A percentile compares a stretch with the other conserved stretches of the same genome.
These are phyloP conservation scores for Cyberlindnera euphorbiiphila DNA, from an alignment of 805 yeast genomes.

Conservation along the genomic window DNA sequence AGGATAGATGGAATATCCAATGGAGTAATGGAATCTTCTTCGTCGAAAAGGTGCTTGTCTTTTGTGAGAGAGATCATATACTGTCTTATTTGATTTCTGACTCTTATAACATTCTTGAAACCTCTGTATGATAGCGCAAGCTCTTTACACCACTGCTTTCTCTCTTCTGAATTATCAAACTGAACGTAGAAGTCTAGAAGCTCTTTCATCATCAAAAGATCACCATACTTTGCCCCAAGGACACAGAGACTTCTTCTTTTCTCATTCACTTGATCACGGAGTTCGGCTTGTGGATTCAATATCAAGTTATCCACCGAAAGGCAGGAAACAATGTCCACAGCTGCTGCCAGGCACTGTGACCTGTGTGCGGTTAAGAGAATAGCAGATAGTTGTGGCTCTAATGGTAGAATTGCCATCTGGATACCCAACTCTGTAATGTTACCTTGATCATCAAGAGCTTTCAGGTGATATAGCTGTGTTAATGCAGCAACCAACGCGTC, in stretches of 20 bases:
- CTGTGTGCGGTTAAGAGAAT: conserved; percentile 70
- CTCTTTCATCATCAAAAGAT: conserved; percentile 77
- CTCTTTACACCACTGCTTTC: conserved; percentile 79
- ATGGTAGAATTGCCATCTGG: conserved; percentile 83
- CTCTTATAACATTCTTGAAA: conserved; percentile 69
- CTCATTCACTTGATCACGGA: conserved; percentile 80
- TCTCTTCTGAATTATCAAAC: conserved; percentile 48
- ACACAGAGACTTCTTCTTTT: conserved; percentile 66
- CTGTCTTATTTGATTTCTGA: conserved; percentile 68
- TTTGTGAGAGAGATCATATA: conserved; percentile 55
- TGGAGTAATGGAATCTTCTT: conserved; percentile 25
- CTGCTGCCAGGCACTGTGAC: conserved; percentile 52
- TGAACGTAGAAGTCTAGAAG: conserved; percentile 53
- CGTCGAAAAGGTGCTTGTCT: conserved; percentile 30
- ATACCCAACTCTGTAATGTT: conserved; percentile 75
- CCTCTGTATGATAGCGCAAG: conserved; percentile 75
- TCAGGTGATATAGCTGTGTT: conserved; percentile 69
- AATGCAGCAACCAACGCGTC: conserved; percentile 74
- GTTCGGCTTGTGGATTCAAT: conserved; percentile 73
- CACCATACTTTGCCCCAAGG: conserved; percentile 74
- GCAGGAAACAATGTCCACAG: conserved; percentile 87
- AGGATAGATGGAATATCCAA: conserved; percentile 56
- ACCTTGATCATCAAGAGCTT: conserved; percentile 76
- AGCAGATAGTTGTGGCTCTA: conserved; percentile 88
- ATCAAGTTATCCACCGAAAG: conserved; percentile 87